Evolutionary conservation across 805 yeast genomes (phyloP), one percentile per base, ranked within the genome.

Genomic region (Saccharomycopsis amapae): DNA sequence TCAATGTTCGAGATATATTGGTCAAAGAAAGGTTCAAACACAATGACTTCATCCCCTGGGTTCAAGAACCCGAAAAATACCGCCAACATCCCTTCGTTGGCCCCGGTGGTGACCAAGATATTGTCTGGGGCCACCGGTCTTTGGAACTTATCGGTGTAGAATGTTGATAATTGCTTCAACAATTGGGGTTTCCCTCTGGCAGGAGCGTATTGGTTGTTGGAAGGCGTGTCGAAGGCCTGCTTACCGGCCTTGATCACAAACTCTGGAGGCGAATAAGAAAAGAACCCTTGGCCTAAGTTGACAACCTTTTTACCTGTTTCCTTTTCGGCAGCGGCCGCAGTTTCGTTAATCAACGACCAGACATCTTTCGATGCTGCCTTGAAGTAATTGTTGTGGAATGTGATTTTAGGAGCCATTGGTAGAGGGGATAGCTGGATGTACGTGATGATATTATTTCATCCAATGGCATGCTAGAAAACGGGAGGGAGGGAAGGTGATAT

Each of bases 201-300:
- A 15, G 82, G 96, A 2, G 97, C 86, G 60, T 93, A 93, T 65
- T 93, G 98, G 64, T 93, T 93, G 61, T 77, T 77, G 48, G 79
- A 71, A 2, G 97, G 81, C 28, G 68, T 69, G 45, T 77, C 79
- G 38, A 88, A 69, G 0, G 96, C 90, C 36, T 73, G 71, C 53
- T 79, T 76, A 15, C 90, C 94, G 5, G 96, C 94, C 9, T 78
- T 73, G 49, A 84, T 70, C 13, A 95, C 96, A 64, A 93, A 93
- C n/a, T 79, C 75, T 1, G 98, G 98, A 2, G 98, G 98, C 25
- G 89, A 76, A 62, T 90, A 93, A 2, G 96, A 87, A 69, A 93
- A 93, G 66, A 93, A 93, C 1, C 98, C 98, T 63, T 93, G 98
- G 28, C 98, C 98, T 48, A 93, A 73, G 57, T 93, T 93, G 50